Evolutionary conservation across 768 basidiomycete genomes (phyloP).

Genomic region (Amanita thiersii): DNA sequence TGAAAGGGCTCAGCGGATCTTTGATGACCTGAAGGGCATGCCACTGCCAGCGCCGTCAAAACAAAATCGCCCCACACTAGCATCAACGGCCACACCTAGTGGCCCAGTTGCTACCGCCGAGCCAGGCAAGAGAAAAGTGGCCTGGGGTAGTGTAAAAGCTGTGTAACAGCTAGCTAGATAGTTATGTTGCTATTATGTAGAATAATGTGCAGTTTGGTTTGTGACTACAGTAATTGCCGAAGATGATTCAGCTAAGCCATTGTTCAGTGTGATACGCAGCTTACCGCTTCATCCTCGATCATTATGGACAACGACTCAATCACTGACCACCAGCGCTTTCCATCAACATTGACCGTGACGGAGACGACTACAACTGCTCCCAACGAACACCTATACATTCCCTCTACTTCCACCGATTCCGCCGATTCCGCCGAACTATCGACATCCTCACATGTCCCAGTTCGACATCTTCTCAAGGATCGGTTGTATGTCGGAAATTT

Average conservation of each 20-base stretch:
- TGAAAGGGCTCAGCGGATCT: slow-evolving; percentile 82
- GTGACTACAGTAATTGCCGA: too few species aligned
- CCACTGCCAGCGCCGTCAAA: slow-evolving; percentile 34
- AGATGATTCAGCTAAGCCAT: too few species aligned
- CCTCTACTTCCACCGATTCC: neutral
- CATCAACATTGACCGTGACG: neutral
- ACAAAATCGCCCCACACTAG: slow-evolving; percentile 13
- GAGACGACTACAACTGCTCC: neutral
- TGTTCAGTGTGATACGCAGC: too few species aligned
- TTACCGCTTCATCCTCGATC: too few species aligned
- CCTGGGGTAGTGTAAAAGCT: slow-evolving; percentile 46
- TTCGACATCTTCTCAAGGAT: slow-evolving; percentile 46
- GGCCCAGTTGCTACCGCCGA: slow-evolving; percentile 2
- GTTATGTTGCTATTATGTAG: neutral
- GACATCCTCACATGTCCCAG: slow-evolving; percentile 7
- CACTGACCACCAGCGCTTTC: neutral
- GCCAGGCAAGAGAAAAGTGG: slow-evolving; percentile 41
- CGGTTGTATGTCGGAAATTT: slow-evolving; percentile 89
- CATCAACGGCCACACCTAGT: slow-evolving; percentile 10
- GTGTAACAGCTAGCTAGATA: slow-evolving; percentile 11
- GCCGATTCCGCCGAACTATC: slow-evolving; percentile 1
- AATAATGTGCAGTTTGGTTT: neutral
- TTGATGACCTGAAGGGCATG: slow-evolving; percentile 62
- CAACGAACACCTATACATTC: slow-evolving; percentile 8
- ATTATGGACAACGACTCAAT: neutral